Percentiles rank a stretch among this genome's conserved stretches.
These are phyloP conservation scores for Neofusicoccum umdonicola DNA, from an alignment of 2,329 filamentous ascomycete genomes.

Conservation along the genomic window DNA sequence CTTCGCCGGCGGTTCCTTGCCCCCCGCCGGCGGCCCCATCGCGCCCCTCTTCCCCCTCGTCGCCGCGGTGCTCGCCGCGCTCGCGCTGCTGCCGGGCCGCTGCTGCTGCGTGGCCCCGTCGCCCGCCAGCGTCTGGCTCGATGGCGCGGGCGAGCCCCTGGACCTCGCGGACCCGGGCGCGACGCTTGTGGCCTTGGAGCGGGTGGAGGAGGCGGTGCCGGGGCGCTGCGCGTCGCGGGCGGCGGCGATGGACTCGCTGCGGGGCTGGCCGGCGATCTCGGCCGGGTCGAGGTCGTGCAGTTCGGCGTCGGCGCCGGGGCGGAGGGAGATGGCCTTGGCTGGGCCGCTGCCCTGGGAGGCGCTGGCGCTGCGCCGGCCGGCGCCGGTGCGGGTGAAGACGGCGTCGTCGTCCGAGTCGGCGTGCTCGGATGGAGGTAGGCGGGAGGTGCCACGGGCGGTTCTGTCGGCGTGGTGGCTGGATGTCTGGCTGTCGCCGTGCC, in stretches of 20 bases:
- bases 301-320: background rate
- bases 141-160: background rate
- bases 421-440: constrained; percentile 21
- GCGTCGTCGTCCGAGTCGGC: constrained; percentile 33
- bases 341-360: background rate
- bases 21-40: constrained; percentile 21
- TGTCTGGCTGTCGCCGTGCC: constrained; percentile 16
- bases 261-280: constrained; percentile 28
- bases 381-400: background rate
- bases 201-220: background rate
- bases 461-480: background rate
- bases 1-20: constrained; percentile 25
- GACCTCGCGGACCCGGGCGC: constrained; percentile 12
- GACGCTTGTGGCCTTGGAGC: constrained; percentile 22
- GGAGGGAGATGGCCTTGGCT: background rate
- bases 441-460: background rate
- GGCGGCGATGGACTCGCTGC: constrained; percentile 18
- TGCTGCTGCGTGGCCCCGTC: constrained; percentile 23
- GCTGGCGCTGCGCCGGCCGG: background rate
- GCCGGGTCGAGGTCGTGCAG: constrained; percentile 38
- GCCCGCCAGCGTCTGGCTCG: constrained; percentile 20
- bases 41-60: constrained; percentile 29
- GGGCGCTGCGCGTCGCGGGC: background rate
- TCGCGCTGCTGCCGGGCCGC: constrained; percentile 26
- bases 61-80: constrained; percentile 25